Conservation (phyloP, 2,329 filamentous ascomycete genomes). For the Xylaria sp. region DNA sequence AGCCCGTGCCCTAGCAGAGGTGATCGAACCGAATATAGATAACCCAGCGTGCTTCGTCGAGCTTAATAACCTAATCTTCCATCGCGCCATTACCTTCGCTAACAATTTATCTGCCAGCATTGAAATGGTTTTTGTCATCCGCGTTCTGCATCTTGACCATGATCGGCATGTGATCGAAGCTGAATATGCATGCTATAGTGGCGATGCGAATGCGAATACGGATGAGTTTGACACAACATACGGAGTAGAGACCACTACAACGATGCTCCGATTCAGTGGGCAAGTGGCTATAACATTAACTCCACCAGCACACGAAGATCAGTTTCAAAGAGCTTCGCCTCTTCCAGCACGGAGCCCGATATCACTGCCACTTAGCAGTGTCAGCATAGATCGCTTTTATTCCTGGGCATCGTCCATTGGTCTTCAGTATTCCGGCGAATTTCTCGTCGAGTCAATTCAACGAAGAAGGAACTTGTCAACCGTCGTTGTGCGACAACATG, state of each 20-base stretch:
- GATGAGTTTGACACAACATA: too few relatives aligned
- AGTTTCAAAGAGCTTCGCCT: too few relatives aligned
- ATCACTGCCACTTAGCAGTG: slow-evolving; percentile 16
- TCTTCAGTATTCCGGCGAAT: background rate
- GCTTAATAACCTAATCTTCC: slow-evolving; percentile 4
- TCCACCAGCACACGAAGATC: background rate
- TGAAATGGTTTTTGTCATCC: too few relatives aligned
- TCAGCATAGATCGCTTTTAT: background rate
- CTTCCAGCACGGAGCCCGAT: slow-evolving; percentile 10
- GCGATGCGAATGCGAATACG: too few relatives aligned
- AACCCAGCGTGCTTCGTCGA: too few relatives aligned
- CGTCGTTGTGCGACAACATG: too few relatives aligned
- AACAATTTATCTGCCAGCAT: too few relatives aligned
- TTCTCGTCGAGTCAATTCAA: background rate
- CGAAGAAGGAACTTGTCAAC: background rate
- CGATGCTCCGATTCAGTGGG: background rate
- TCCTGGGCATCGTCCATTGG: background rate
- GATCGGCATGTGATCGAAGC: too few relatives aligned
- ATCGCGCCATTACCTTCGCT: background rate
- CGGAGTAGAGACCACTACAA: too few relatives aligned
- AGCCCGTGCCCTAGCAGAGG: background rate
- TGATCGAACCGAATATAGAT: background rate
- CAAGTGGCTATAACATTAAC: background rate
- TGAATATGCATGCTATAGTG: too few relatives aligned
- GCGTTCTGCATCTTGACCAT: too few relatives aligned